phyloP scores from a whole-genome alignment of 768 basidiomycete genomes.

The Cubamyces lactineus region DNA sequence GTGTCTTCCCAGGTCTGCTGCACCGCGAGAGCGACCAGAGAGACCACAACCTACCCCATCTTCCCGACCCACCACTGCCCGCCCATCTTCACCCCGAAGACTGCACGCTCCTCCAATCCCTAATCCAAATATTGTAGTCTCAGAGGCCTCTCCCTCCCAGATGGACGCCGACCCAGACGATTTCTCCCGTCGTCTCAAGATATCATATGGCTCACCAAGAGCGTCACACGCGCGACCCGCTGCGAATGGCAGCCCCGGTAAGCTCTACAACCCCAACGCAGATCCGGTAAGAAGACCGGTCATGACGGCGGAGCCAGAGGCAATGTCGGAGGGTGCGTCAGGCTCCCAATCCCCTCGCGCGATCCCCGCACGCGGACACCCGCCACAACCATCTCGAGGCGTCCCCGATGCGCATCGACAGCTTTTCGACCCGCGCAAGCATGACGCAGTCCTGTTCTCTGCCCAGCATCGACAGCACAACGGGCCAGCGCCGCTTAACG shows the following conservation, averaged over 20 bases:
- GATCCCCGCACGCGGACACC: conserved; percentile 32
- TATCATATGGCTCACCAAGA: conserved; percentile 53
- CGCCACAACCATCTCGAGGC: conserved; percentile 42
- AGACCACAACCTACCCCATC: conserved; percentile 38
- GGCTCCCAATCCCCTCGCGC: conserved; percentile 51
- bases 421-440: conserved; percentile 87
- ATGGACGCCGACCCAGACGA: conserved; percentile 63
- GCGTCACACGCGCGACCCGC: conserved; percentile 36
- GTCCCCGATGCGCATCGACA: conserved; percentile 45
- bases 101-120: conserved; percentile 28
- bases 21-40: conserved; percentile 52
- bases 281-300: conserved; percentile 61
- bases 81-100: conserved; percentile 38
- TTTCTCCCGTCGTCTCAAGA: conserved; percentile 71
- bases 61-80: conserved; percentile 37
- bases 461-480: conserved; percentile 55
- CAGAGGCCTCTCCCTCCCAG: conserved; percentile 47
- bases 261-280: conserved; percentile 74
- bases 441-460: conserved; percentile 88
- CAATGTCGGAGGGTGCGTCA: conserved; percentile 58
- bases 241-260: conserved; percentile 39
- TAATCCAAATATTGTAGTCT: conserved; percentile 35
- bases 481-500: conserved; percentile 18
- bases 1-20: conserved; percentile 42
- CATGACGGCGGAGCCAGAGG: conserved; percentile 66